Evolutionary conservation across 352 stramenopile species (phyloP).

Genomic region (Phytophthora constricta): DNA sequence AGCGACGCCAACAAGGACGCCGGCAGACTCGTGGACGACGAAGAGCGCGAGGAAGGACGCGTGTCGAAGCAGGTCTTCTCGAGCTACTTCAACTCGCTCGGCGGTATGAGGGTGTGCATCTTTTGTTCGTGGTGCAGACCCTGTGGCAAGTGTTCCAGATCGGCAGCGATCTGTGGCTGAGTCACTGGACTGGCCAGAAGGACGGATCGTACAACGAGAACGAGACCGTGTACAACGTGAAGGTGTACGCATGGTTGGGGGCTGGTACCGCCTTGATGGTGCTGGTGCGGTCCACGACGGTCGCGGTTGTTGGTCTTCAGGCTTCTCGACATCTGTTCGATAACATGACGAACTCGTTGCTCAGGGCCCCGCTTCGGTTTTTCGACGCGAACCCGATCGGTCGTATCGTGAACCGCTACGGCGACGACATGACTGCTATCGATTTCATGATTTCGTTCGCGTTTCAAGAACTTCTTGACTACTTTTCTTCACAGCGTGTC

Average conservation of each 20-base stretch:
- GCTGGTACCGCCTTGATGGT: slow-evolving; percentile 41
- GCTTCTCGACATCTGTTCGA: slow-evolving; percentile 82
- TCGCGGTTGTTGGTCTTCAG: slow-evolving; percentile 48
- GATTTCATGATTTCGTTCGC: slow-evolving; percentile 72
- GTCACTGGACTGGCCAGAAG: slow-evolving; percentile 48
- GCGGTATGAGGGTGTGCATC: slow-evolving; percentile 34
- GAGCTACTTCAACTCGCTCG: slow-evolving; percentile 48
- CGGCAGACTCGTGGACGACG: slow-evolving; percentile 44
- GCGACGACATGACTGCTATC: slow-evolving; percentile 89
- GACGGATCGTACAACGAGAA: slow-evolving; percentile 23
- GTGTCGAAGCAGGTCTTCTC: slow-evolving; percentile 52
- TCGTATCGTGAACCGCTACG: slow-evolving; percentile 91
- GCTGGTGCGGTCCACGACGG: slow-evolving; percentile 30
- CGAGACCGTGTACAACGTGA: slow-evolving; percentile 33
- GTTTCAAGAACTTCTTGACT: slow-evolving; percentile 51
- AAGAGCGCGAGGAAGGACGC: slow-evolving; percentile 49
- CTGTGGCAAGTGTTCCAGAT: slow-evolving; percentile 50
- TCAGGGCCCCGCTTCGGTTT: slow-evolving; percentile 90
- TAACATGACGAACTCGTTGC: slow-evolving; percentile 78
- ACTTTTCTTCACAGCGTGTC: slow-evolving; percentile 72
- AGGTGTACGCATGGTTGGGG: slow-evolving; percentile 42
- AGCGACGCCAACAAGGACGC: not conserved
- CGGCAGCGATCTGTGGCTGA: slow-evolving; percentile 43
- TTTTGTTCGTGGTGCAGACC: slow-evolving; percentile 27
- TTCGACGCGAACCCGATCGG: slow-evolving; percentile 93